A percentile compares a stretch with the other conserved stretches of the same genome.
These are phyloP conservation scores for Knufia fluminis DNA, from an alignment of 2,329 filamentous ascomycete species.

Conservation along the genomic window DNA sequence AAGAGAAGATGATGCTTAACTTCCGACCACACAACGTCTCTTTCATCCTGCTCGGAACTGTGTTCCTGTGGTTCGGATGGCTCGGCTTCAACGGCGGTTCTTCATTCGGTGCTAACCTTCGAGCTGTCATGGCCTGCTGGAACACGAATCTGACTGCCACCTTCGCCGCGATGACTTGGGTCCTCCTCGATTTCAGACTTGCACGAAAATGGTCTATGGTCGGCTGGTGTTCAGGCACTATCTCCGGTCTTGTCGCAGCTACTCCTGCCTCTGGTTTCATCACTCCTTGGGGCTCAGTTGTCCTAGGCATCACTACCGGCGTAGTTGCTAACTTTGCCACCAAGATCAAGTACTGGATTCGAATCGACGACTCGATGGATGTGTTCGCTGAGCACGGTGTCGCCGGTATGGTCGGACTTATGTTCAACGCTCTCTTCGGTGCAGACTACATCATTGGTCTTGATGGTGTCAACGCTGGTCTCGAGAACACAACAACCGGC, in stretches of 20 bases:
- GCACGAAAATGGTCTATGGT: constrained; percentile 92
- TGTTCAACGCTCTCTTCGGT: constrained; percentile 69
- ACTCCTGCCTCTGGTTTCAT: constrained; percentile 77
- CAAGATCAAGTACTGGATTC: constrained; percentile 70
- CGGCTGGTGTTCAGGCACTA: constrained; percentile 82
- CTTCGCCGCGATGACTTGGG: constrained; percentile 89
- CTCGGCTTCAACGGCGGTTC: constrained; percentile 97
- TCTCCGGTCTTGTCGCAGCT: constrained; percentile 79
- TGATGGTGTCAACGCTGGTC: constrained; percentile 52
- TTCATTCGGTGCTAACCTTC: constrained; percentile 84
- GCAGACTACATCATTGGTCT: constrained; percentile 65
- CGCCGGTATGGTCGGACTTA: constrained; percentile 71
- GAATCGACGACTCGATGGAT: constrained; percentile 79
- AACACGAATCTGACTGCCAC: constrained; percentile 91
- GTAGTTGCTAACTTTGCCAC: constrained; percentile 75
- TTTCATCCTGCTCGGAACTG: constrained; percentile 87
- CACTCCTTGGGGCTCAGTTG: constrained; percentile 54
- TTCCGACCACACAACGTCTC: constrained; percentile 99
- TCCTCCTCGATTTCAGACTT: constrained; percentile 87
- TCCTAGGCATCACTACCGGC: constrained; percentile 53
- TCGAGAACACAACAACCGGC: constrained; percentile 32
- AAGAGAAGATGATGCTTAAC: constrained; percentile 99
- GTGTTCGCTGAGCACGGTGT: constrained; percentile 84
- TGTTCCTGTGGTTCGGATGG: constrained; percentile 98
- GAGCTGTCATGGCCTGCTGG: constrained; percentile 95